phyloP scores from a whole-genome alignment of 306 rosid genomes.

The Vachellia collinsii region DNA sequence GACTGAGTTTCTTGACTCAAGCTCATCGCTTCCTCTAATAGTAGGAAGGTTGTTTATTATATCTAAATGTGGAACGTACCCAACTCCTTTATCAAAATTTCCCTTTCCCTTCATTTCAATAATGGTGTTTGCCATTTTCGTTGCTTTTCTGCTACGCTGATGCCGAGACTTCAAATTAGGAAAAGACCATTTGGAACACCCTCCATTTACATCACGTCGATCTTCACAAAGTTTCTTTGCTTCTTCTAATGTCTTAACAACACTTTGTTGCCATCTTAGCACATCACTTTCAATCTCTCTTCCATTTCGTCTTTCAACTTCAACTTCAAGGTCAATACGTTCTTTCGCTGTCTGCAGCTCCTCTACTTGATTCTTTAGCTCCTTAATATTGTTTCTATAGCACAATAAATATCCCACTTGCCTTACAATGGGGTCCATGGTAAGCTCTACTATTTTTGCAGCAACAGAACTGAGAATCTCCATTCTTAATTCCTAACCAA shows the following conservation, averaged over 20 bases:
- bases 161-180: constrained; percentile 2
- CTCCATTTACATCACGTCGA: not conserved
- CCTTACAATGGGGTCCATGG: no score
- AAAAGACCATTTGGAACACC: constrained; percentile 17
- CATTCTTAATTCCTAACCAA: no score
- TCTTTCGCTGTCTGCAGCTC: not conserved
- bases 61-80: no score
- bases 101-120: no score
- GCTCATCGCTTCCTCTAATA: not conserved
- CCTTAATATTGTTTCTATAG: no score
- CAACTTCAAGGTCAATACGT: not conserved
- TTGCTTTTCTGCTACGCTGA: constrained; percentile 28
- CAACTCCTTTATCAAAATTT: no score
- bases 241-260: not conserved
- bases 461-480: no score
- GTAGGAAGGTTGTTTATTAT: no score
- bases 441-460: no score
- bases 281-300: not conserved
- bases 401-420: no score
- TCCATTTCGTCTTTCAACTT: not conserved
- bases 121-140: not conserved
- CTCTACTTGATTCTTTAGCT: no score
- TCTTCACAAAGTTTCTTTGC: not conserved
- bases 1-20: not conserved
- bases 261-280: not conserved